Evolutionary conservation across 2,329 filamentous ascomycete genomes (phyloP).

Genomic region (Lachnellula cervina): DNA sequence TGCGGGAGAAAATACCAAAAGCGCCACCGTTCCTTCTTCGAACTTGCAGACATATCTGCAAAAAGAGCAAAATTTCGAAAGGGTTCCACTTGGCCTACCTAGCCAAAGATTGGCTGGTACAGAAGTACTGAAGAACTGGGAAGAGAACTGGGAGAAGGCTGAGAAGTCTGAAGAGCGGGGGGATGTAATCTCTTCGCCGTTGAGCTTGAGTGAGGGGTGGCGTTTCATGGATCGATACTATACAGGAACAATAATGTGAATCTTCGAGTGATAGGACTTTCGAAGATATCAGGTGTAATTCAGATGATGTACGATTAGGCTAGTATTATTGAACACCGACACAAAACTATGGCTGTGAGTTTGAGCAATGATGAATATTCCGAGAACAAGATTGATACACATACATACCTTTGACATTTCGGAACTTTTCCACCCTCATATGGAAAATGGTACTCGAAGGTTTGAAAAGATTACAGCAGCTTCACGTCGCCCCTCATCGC

Average conservation of each 20-base stretch:
- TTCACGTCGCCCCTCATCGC: too few species aligned
- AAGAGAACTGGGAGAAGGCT: slow-evolving; percentile 9
- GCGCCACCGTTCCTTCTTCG: neutral
- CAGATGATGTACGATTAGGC: neutral
- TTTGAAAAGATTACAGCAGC: too few species aligned
- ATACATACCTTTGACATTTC: too few species aligned
- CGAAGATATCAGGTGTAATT: too few species aligned
- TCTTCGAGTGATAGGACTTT: too few species aligned
- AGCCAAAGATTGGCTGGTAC: neutral
- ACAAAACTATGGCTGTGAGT: too few species aligned
- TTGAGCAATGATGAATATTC: too few species aligned
- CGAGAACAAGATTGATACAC: too few species aligned
- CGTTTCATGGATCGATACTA: neutral
- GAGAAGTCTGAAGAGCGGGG: neutral
- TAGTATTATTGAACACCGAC: neutral
- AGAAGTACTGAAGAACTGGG: slow-evolving; percentile 8
- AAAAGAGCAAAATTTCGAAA: slow-evolving; percentile 11
- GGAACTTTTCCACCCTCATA: too few species aligned
- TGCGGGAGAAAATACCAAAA: neutral
- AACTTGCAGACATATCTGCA: slow-evolving; percentile 16
- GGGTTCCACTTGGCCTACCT: neutral
- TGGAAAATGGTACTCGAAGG: too few species aligned
- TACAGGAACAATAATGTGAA: neutral
- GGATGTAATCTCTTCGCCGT: too few species aligned
- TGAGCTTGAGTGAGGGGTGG: neutral